Evolutionary conservation across 2,329 filamentous ascomycete species (phyloP).

Genomic region (Dactylella cylindrospora): DNA sequence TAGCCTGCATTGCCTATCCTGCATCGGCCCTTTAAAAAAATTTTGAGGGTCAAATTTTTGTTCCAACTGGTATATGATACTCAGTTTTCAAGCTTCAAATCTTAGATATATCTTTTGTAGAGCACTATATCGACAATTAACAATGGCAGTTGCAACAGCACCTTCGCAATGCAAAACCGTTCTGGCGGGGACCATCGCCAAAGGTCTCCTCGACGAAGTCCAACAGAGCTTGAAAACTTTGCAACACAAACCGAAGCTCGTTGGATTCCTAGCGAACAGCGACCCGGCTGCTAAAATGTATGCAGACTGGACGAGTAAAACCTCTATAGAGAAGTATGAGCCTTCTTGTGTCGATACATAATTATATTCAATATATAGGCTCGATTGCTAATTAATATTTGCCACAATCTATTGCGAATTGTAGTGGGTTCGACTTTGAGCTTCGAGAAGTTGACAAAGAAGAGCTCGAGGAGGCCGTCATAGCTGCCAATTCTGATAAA

Average conservation of each 20-base stretch:
- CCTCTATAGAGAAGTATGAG: slow-evolving; percentile 88
- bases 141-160: slow-evolving; percentile 46
- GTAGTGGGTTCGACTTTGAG: slow-evolving; percentile 84
- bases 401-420: background rate
- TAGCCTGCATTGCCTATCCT: no score
- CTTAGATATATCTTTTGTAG: no score
- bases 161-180: slow-evolving; percentile 82
- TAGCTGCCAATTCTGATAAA: slow-evolving; percentile 77
- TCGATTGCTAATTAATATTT: slow-evolving; percentile 6
- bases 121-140: no score
- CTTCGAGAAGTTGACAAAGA: slow-evolving; percentile 83
- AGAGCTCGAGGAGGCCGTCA: slow-evolving; percentile 82
- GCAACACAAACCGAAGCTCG: slow-evolving; percentile 67
- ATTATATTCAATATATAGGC: slow-evolving; percentile 39
- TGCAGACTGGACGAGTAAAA: slow-evolving; percentile 96
- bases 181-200: slow-evolving; percentile 82
- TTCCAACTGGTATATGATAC: no score
- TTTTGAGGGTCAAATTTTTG: no score
- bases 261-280: slow-evolving; percentile 87
- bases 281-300: slow-evolving; percentile 92
- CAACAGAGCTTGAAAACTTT: slow-evolving; percentile 57
- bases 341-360: slow-evolving; percentile 38
- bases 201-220: slow-evolving; percentile 71
- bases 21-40: no score
- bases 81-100: no score